These are phyloP conservation scores for Yamadazyma jaroonii DNA, from an alignment of 1,139 yeast genomes.

Conservation along the genomic window DNA sequence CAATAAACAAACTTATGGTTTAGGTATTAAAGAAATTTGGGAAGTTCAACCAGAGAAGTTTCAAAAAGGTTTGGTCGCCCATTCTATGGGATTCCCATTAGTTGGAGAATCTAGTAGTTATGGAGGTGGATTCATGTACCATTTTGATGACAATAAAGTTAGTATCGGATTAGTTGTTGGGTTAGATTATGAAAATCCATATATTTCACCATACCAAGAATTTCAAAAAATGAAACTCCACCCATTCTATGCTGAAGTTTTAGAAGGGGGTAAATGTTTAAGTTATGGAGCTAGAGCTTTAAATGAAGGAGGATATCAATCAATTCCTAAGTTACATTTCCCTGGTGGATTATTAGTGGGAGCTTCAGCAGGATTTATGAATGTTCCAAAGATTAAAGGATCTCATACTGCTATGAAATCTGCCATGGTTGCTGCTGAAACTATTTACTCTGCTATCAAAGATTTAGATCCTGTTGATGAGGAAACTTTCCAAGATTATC, in stretches of 20 bases:
- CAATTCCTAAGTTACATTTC: slow-evolving; percentile 83
- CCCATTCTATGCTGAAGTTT: slow-evolving; percentile 73
- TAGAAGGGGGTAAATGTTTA: slow-evolving; percentile 87
- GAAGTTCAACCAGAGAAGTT: slow-evolving; percentile 86
- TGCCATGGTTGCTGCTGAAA: slow-evolving; percentile 92
- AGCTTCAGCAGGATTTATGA: slow-evolving; percentile 93
- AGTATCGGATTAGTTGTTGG: slow-evolving; percentile 91
- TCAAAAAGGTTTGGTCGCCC: slow-evolving; percentile 78
- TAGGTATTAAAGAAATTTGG: slow-evolving; percentile 97
- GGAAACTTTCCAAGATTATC: slow-evolving; percentile 36
- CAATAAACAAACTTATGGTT: slow-evolving; percentile 87
- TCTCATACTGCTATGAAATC: slow-evolving; percentile 96
- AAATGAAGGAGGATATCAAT: slow-evolving; percentile 93
- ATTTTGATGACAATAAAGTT: slow-evolving; percentile 90
- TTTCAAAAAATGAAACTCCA: slow-evolving; percentile 92
- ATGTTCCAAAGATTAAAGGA: slow-evolving; percentile 97
- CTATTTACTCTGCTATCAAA: slow-evolving; percentile 59
- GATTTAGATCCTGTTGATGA: slow-evolving; percentile 50
- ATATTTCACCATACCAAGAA: slow-evolving; percentile 91
- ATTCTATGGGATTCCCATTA: slow-evolving; percentile 88
- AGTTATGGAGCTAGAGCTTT: slow-evolving; percentile 95
- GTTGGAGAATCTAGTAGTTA: slow-evolving; percentile 54
- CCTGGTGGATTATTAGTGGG: slow-evolving; percentile 97
- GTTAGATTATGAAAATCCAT: slow-evolving; percentile 89
- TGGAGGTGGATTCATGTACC: slow-evolving; percentile 97